These are phyloP conservation scores for Agaricales sp. DNA, from an alignment of 1,284 basidiomycete species.

Conservation along the genomic window DNA sequence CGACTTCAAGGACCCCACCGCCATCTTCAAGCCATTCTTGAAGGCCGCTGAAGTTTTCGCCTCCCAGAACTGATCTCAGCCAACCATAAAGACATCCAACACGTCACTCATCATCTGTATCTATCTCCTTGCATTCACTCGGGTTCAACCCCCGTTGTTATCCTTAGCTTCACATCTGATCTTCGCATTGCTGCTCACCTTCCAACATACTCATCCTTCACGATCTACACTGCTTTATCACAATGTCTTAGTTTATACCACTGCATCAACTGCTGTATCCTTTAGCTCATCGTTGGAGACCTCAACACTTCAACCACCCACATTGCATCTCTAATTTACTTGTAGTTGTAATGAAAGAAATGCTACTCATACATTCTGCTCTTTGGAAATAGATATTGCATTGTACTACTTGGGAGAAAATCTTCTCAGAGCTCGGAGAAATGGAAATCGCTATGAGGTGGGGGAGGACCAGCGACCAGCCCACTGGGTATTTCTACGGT, in stretches of 20 bases:
- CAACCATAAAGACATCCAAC: no score
- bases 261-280: constrained; percentile 35
- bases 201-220: constrained; percentile 13
- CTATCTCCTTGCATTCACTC: constrained; percentile 18
- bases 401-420: constrained; percentile 15
- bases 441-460: constrained; percentile 77
- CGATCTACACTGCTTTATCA: constrained; percentile 14
- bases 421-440: constrained; percentile 54
- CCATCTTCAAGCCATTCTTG: constrained; percentile 85
- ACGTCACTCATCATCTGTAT: constrained; percentile 18
- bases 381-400: background rate
- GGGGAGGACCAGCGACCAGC: constrained; percentile 60
- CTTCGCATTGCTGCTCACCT: constrained; percentile 18
- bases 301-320: background rate
- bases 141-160: constrained; percentile 71
- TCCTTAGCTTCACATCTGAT: constrained; percentile 18
- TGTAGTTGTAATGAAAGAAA: background rate
- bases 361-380: background rate
- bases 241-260: constrained; percentile 14
- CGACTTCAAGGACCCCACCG: constrained; percentile 79
- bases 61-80: background rate
- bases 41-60: constrained; percentile 43
- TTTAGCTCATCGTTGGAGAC: constrained; percentile 3
- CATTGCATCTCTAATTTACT: background rate
- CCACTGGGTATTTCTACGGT: constrained; percentile 85